Base-by-base conservation (phyloP, 176 grass and related monocot genomes). In the Phyllostachys edulis region DNA sequence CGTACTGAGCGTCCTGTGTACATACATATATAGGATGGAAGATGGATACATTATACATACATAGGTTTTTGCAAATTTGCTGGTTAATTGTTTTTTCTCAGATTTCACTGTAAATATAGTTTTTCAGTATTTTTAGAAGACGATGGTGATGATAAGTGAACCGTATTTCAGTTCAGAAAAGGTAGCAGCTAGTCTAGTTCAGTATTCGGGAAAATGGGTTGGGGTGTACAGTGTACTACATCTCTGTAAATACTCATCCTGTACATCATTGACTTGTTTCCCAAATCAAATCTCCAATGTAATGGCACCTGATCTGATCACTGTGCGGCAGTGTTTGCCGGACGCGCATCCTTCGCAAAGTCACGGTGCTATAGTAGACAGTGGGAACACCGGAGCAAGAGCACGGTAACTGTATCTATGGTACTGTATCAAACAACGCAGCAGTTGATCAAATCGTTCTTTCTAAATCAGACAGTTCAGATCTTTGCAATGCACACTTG, bases 41-140 rank as follows among this genome's bases (percentile, higher is more conserved):
- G 14, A 16, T 5, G 47, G 47, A 50, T 50, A 16, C 1, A 63
- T 63, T 13, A 50, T 50, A 50, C 1, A 63, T 63, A 13, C 59
- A 61, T 61, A 42, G 37, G 72, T 36, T 17, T 6, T 3, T 47
- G 14, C 23, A 5, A 21, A 44, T 7, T 2, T 37, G 21, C 11
- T 45, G 2, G 5, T 16, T 38, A 52, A 37, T 17, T 80, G 23
- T 1, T 3, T 20, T 8, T 27, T 50, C 2, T 39, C 4, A 12
- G 27, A 69, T 34, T 62, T 42, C 80, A 14, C 32, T 84, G 86
- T 88, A 84, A 45, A 88, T 78, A 83, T 42, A 47, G 46, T 20
- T 8, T 6, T 41, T 27, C 57, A 20, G 26, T 34, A 23, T 24
- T 63, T 45, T 29, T n/a, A 67, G 63, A 73, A 54, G 84, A 63